These are phyloP conservation scores for Trichophaea hybrida DNA, from an alignment of 2,329 filamentous ascomycete species.

Conservation along the genomic window DNA sequence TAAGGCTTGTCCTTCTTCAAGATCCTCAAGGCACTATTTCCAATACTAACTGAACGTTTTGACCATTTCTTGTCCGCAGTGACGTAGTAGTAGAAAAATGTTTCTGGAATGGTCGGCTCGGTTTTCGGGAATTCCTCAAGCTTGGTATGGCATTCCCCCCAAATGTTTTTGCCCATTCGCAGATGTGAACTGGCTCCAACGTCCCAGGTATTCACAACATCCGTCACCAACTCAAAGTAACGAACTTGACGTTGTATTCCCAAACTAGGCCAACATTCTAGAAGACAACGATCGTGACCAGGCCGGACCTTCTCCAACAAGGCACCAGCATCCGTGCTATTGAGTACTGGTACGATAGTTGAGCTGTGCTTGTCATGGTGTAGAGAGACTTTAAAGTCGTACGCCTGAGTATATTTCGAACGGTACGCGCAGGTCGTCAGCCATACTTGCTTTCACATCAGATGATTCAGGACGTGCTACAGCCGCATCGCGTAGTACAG, in stretches of 20 bases:
- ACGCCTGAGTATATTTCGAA: conserved; percentile 5
- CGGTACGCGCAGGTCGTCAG: background rate
- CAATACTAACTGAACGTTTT: conserved; percentile 65
- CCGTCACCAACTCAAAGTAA: conserved; percentile 70
- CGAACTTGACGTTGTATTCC: conserved; percentile 71
- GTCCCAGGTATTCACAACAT: conserved; percentile 90
- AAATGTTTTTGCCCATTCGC: conserved; percentile 17
- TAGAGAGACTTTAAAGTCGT: conserved; percentile 17
- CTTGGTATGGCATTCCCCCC: conserved; percentile 38
- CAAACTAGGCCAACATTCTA: conserved; percentile 61
- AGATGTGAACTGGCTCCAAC: conserved; percentile 42
- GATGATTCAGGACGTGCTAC: conserved; percentile 4
- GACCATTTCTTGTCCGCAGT: conserved; percentile 77
- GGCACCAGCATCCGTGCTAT: conserved; percentile 14
- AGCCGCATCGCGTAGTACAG: background rate
- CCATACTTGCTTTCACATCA: conserved; percentile 10
- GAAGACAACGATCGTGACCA: conserved; percentile 38
- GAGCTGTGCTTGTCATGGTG: conserved; percentile 9
- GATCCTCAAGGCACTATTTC: conserved; percentile 37
- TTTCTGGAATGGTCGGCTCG: conserved; percentile 50
- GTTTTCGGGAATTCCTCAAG: conserved; percentile 47
- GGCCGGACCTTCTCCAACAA: conserved; percentile 16
- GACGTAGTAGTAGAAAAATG: conserved; percentile 67
- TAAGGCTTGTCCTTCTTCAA: conserved; percentile 53
- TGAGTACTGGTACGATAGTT: conserved; percentile 6